Evolutionary conservation across 2,329 filamentous ascomycete genomes (phyloP), one percentile per base, ranked within the genome.

Genomic region (Fusarium luffae): DNA sequence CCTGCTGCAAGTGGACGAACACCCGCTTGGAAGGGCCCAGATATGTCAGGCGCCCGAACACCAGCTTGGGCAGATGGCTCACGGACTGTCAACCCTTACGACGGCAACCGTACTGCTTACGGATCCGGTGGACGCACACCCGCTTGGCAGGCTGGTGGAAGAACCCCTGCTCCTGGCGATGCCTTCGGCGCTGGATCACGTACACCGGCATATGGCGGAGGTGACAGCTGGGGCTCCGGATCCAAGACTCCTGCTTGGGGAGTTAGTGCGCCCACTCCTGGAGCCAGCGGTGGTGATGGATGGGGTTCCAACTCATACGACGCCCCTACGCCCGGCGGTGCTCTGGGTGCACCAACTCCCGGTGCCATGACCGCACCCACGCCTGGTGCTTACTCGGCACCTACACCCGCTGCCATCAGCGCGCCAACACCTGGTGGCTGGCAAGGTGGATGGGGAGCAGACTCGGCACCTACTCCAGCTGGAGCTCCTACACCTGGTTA

Each of bases 241-340:
- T 92, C 91, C 30, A 93, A 94, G 79, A 97, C 93, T 2, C 94
- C 94, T 5, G 90, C 88, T 2, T 94, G 92, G 76, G 88, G 86
- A 27, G 83, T 82, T 11, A 86, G 86, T 5, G 87, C 87, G 5
- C 86, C 87, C 4, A 89, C 87, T 2, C 87, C 87, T 0, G 86
- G 85, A 12, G 87, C 84, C 54, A 87, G 85, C 75, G 86, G 84
- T 54, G 83, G 83, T 52, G 88, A 90, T 63, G 81, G 85, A 8
- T 90, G 88, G 88, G 86, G 86, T 37, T 79, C 84, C 2, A 77
- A 77, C 41, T 78, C 86, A 1, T 93, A 92, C 72, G 92, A 95
- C 72, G 91, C 90, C 6, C 91, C 90, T 4, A 92, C 90, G 0
- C 90, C 90, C 0, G 89, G 88, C 13, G 88, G 88, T 19, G 86